These are phyloP conservation scores for Fusarium ramigenum DNA, from an alignment of 2,329 filamentous ascomycete species.

Conservation along the genomic window DNA sequence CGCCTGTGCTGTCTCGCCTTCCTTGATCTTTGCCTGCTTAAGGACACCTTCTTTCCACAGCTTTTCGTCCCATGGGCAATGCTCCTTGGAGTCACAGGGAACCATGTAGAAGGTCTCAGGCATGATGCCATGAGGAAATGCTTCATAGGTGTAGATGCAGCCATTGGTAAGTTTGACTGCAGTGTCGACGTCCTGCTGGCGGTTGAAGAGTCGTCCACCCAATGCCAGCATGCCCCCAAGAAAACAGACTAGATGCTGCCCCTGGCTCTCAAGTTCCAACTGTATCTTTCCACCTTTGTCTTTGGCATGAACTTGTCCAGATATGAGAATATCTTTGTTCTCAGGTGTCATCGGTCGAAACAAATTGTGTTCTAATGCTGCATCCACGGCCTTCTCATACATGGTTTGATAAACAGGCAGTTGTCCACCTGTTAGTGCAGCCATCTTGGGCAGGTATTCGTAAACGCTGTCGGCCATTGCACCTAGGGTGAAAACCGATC, in stretches of 20 bases:
- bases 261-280: constrained; percentile 46
- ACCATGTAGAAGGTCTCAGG: constrained; percentile 59
- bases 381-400: constrained; percentile 64
- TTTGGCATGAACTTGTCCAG: constrained; percentile 51
- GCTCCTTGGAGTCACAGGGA: constrained; percentile 50
- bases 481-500: constrained; percentile 57
- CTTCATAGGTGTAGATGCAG: constrained; percentile 61
- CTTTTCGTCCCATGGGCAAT: constrained; percentile 49
- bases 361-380: constrained; percentile 65
- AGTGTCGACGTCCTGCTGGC: constrained; percentile 53
- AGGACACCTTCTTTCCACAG: constrained; percentile 49
- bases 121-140: constrained; percentile 61
- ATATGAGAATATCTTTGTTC: constrained; percentile 64
- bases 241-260: constrained; percentile 61
- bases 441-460: constrained; percentile 95
- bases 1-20: constrained; percentile 28
- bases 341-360: constrained; percentile 69
- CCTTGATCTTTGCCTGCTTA: constrained; percentile 37
- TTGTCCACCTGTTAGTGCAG: constrained; percentile 66
- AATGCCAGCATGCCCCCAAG: constrained; percentile 62
- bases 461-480: constrained; percentile 67
- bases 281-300: constrained; percentile 46
- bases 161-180: constrained; percentile 59
- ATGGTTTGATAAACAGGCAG: constrained; percentile 65
- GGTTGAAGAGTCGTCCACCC: constrained; percentile 55